These are phyloP conservation scores for Triticum urartu DNA, from an alignment of 176 grass and related monocot genomes.

Conservation along the genomic window DNA sequence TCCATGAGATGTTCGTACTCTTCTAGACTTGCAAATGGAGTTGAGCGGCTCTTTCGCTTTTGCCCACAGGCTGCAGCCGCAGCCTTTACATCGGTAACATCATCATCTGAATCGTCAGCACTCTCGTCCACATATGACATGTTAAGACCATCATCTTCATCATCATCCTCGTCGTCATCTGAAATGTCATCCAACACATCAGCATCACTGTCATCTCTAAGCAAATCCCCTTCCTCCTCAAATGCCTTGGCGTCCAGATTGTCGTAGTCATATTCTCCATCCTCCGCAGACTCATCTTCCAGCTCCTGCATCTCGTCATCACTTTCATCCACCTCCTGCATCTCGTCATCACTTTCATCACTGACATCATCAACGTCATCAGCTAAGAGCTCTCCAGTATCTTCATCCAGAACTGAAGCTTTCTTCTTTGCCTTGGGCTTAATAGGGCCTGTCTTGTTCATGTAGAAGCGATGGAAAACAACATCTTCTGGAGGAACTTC, in stretches of 20 bases:
- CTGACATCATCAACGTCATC: conserved; percentile 35
- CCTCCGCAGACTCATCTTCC: conserved; percentile 28
- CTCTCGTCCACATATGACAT: conserved; percentile 5
- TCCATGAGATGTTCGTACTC: conserved; percentile 78
- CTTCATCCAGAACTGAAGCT: conserved; percentile 43
- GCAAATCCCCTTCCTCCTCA: conserved; percentile 83
- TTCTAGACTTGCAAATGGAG: conserved; percentile 82
- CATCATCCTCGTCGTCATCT: conserved; percentile 34
- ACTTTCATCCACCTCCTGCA: conserved; percentile 55
- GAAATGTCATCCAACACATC: conserved; percentile 53
- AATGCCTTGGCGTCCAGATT: conserved; percentile 66
- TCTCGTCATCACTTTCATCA: conserved; percentile 65
- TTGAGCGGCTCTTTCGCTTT: conserved; percentile 51
- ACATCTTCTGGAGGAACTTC: conserved; percentile 95
- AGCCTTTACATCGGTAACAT: conserved; percentile 19
- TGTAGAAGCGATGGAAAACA: conserved; percentile 95
- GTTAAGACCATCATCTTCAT: conserved; percentile 8
- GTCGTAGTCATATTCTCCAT: conserved; percentile 78
- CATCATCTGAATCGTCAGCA: conserved; percentile 29
- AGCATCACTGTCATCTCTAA: conserved; percentile 69
- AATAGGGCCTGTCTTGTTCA: conserved; percentile 68
- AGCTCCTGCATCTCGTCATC: conserved; percentile 53
- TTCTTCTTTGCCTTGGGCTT: conserved; percentile 69
- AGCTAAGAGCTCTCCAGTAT: conserved; percentile 62
- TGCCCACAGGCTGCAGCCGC: background rate